A percentile compares a stretch with the other conserved stretches of the same genome.
Evolutionary conservation across 768 basidiomycete species (phyloP).

Genomic region (Podaxis sp.): DNA sequence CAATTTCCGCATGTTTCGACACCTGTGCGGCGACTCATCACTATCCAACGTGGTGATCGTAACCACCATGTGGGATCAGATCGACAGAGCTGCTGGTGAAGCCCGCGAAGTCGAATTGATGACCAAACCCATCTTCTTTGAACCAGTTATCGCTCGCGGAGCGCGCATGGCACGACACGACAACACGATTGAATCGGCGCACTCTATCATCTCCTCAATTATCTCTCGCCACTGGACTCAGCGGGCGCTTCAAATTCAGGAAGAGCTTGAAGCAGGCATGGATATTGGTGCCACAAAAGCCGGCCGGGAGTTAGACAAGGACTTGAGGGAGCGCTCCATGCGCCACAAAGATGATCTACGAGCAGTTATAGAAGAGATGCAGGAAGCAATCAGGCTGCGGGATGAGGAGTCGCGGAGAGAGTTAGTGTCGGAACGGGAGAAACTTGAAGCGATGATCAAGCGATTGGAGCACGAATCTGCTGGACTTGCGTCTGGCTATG

Average conservation of each 20-base stretch:
- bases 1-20: slow-evolving; percentile 47
- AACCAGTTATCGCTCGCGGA: slow-evolving; percentile 43
- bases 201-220: slow-evolving; percentile 39
- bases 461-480: slow-evolving; percentile 38
- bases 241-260: slow-evolving; percentile 50
- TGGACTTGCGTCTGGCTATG: slow-evolving; percentile 38
- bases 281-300: slow-evolving; percentile 52
- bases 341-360: slow-evolving; percentile 48
- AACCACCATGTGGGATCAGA: slow-evolving; percentile 47
- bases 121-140: slow-evolving; percentile 40
- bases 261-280: slow-evolving; percentile 48
- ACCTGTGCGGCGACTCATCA: slow-evolving; percentile 43
- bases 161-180: slow-evolving; percentile 41
- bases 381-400: slow-evolving; percentile 39
- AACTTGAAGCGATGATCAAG: slow-evolving; percentile 41
- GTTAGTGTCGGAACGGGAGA: slow-evolving; percentile 42
- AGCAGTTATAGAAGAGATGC: slow-evolving; percentile 44
- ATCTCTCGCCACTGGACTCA: slow-evolving; percentile 23
- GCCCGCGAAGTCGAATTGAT: slow-evolving; percentile 41
- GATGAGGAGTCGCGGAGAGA: slow-evolving; percentile 46
- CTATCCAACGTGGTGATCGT: slow-evolving; percentile 46
- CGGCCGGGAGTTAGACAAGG: slow-evolving; percentile 49
- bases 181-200: slow-evolving; percentile 36
- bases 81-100: slow-evolving; percentile 31
- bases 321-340: slow-evolving; percentile 44